Evolutionary conservation across 169 alveolate genomes (phyloP).

Genomic region (Plasmodium gonderi): DNA sequence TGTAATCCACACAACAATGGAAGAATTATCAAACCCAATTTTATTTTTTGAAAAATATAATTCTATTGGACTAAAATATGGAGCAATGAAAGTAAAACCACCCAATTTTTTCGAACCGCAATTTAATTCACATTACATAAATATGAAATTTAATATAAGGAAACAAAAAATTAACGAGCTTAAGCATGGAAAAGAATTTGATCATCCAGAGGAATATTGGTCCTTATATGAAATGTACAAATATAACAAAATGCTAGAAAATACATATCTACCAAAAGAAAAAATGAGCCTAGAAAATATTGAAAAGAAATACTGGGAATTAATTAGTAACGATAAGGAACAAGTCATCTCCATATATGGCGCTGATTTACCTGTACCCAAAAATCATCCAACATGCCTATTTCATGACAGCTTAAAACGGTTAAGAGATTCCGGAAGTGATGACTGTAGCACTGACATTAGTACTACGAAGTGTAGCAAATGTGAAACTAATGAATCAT

Average conservation of each 20-base stretch:
- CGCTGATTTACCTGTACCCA: conserved; percentile 81
- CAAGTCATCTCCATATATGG: conserved; percentile 78
- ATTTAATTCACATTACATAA: conserved; percentile 78
- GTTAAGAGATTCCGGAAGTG: background rate
- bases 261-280: background rate
- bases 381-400: conserved; percentile 63
- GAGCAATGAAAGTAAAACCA: conserved; percentile 88
- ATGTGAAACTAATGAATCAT: background rate
- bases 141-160: conserved; percentile 84
- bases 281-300: conserved; percentile 19
- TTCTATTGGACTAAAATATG: conserved; percentile 82
- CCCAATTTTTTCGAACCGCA: conserved; percentile 84
- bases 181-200: conserved; percentile 79
- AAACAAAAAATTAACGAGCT: conserved; percentile 83
- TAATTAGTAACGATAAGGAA: conserved; percentile 75
- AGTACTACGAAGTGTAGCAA: background rate
- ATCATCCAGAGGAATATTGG: conserved; percentile 50
- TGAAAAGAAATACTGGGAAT: conserved; percentile 79
- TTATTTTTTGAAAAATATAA: conserved; percentile 77
- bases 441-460: background rate
- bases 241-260: conserved; percentile 39
- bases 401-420: conserved; percentile 14
- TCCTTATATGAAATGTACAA: conserved; percentile 46
- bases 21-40: conserved; percentile 82
- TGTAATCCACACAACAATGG: conserved; percentile 81